phyloP scores from a whole-genome alignment of 371 early-diverging fungal species.

The Haplosporangium sp. region DNA sequence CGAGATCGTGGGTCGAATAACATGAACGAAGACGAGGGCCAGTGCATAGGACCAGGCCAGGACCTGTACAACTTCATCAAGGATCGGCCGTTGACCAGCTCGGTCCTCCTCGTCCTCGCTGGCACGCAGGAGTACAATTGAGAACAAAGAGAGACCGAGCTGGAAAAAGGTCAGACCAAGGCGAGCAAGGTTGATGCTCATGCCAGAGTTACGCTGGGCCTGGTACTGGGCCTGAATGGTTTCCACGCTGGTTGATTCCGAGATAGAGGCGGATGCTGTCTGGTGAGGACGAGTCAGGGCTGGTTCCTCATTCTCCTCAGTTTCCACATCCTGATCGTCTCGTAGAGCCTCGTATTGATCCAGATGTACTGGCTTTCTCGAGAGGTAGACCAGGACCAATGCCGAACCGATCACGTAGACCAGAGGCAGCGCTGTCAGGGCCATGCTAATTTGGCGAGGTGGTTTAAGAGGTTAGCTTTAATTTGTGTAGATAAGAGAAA shows the following conservation, averaged over 20 bases:
- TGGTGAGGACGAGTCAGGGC: not conserved
- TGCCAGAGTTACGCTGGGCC: constrained; percentile 35
- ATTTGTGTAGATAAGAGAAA: not conserved
- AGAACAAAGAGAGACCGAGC: constrained; percentile 31
- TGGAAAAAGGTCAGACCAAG: constrained; percentile 37
- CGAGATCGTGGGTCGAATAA: constrained; percentile 29
- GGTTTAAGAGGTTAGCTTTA: not conserved
- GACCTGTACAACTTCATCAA: constrained; percentile 9
- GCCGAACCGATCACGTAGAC: constrained; percentile 27
- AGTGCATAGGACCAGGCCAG: constrained; percentile 35
- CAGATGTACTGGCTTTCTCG: constrained; percentile 36
- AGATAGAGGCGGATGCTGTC: not conserved
- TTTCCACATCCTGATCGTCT: not conserved
- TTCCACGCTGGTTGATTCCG: constrained; percentile 16
- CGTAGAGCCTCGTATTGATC: constrained; percentile 37
- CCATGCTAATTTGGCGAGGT: not conserved
- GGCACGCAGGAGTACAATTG: constrained; percentile 9
- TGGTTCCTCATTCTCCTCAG: not conserved
- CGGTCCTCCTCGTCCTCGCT: not conserved
- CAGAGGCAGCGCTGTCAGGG: constrained; percentile 19
- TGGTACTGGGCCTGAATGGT: constrained; percentile 39
- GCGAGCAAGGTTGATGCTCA: constrained; percentile 44
- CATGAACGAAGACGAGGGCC: constrained; percentile 28
- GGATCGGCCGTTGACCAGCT: constrained; percentile 7
- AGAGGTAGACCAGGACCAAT: constrained; percentile 20